phyloP scores from a whole-genome alignment of 148 eudicot genomes.

The Oxyria digyna region DNA sequence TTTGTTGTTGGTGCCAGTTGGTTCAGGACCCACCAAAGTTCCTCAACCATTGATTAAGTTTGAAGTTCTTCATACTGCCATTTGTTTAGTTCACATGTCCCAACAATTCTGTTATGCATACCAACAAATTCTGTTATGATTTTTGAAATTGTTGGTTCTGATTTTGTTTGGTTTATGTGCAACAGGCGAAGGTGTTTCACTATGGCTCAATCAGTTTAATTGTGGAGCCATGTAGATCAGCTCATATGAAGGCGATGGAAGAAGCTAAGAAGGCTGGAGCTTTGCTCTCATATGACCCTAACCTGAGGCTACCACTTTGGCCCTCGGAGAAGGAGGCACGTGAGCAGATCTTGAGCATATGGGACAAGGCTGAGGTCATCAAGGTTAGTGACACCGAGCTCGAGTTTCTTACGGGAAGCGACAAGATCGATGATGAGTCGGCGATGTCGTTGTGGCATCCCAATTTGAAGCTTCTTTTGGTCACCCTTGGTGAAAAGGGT shows the following conservation, averaged over 20 bases:
- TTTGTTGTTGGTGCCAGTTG: not conserved
- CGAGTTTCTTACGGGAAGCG: slow-evolving; percentile 58
- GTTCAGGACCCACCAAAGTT: not conserved
- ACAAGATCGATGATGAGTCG: slow-evolving; percentile 44
- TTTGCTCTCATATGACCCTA: slow-evolving; percentile 78
- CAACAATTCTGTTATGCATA: not conserved
- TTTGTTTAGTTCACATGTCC: not conserved
- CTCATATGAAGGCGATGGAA: slow-evolving; percentile 82
- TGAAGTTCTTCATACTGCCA: not conserved
- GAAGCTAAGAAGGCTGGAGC: slow-evolving; percentile 77
- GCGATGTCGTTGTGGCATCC: slow-evolving; percentile 78
- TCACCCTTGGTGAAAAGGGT: slow-evolving; percentile 90
- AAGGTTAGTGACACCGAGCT: slow-evolving; percentile 79
- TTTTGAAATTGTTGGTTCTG: not conserved
- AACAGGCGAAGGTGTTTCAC: slow-evolving; percentile 65
- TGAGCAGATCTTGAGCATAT: slow-evolving; percentile 74
- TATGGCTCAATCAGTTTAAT: slow-evolving; percentile 89
- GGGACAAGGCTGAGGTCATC: slow-evolving; percentile 79
- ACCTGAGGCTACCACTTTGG: slow-evolving; percentile 77
- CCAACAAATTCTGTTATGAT: not conserved
- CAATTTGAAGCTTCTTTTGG: slow-evolving; percentile 64
- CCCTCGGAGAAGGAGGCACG: slow-evolving; percentile 61
- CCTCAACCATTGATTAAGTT: not conserved
- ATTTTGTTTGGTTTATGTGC: not conserved
- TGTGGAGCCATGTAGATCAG: slow-evolving; percentile 89